A percentile compares a stretch with the other conserved stretches of the same genome.
Conservation (phyloP, 768 basidiomycete genomes). For the Lentinula edodes region DNA sequence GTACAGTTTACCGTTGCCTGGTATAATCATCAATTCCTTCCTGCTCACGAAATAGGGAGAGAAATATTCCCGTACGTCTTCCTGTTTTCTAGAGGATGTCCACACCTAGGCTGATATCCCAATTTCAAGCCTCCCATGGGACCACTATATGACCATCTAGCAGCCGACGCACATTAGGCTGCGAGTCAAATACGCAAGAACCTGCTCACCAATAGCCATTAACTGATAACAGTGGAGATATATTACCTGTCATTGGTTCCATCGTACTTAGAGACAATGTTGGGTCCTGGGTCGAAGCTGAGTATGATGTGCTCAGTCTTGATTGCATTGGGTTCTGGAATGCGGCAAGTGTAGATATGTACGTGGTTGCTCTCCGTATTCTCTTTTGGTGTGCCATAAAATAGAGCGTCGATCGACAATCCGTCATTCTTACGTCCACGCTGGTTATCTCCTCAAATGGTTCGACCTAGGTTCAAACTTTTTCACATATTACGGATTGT, state of each 20-base stretch:
- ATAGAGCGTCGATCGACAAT: too few species aligned
- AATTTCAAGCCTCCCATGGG: constrained; percentile 50
- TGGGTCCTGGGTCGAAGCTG: not conserved
- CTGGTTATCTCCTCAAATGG: too few species aligned
- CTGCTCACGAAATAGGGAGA: constrained; percentile 48
- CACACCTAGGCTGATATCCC: not conserved
- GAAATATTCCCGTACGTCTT: constrained; percentile 67
- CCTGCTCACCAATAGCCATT: not conserved
- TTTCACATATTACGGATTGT: too few species aligned
- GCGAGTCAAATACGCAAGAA: not conserved
- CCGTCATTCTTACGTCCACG: too few species aligned
- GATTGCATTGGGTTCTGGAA: too few species aligned
- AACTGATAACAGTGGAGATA: not conserved
- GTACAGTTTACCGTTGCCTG: not conserved
- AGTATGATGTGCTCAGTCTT: not conserved
- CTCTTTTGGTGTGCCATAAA: too few species aligned
- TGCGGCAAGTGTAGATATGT: too few species aligned
- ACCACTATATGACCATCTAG: constrained; percentile 56
- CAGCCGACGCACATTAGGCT: constrained; percentile 10
- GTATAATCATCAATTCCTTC: constrained; percentile 3
- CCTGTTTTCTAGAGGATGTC: not conserved
- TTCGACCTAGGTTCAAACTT: too few species aligned
- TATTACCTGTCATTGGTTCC: not conserved
- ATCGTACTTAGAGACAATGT: not conserved
- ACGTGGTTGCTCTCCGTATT: too few species aligned